These are phyloP conservation scores for Talaromyces sp. DNA, from an alignment of 2,329 filamentous ascomycete genomes.

Conservation along the genomic window DNA sequence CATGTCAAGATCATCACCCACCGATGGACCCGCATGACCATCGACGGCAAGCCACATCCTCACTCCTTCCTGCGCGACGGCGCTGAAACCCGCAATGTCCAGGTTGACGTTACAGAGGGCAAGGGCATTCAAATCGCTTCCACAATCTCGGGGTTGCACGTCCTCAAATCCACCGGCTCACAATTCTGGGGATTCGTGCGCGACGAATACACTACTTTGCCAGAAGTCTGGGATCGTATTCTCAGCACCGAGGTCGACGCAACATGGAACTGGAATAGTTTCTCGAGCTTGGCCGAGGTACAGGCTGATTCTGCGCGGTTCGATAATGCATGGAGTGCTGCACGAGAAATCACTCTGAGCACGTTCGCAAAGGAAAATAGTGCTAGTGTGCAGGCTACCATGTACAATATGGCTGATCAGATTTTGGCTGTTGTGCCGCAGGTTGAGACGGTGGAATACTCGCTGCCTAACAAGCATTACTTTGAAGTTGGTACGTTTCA, in stretches of 20 bases:
- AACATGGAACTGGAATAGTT: constrained; percentile 78
- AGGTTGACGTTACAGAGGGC: constrained; percentile 65
- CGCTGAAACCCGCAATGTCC: constrained; percentile 78
- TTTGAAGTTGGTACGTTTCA: constrained; percentile 70
- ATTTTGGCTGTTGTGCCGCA: constrained; percentile 74
- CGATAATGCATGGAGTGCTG: constrained; percentile 72
- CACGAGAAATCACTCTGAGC: constrained; percentile 82
- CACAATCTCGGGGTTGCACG: constrained; percentile 74
- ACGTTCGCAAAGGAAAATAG: constrained; percentile 87
- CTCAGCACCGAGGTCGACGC: constrained; percentile 89
- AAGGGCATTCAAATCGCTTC: constrained; percentile 73
- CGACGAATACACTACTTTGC: constrained; percentile 88
- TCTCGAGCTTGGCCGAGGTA: constrained; percentile 65
- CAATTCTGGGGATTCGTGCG: constrained; percentile 92
- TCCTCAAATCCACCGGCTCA: constrained; percentile 94
- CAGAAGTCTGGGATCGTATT: constrained; percentile 92
- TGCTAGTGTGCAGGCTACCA: constrained; percentile 91
- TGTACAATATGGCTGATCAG: constrained; percentile 96
- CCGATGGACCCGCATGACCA: constrained; percentile 83
- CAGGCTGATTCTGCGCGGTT: constrained; percentile 64
- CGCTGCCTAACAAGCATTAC: constrained; percentile 96
- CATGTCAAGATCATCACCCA: constrained; percentile 80
- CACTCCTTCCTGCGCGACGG: constrained; percentile 93
- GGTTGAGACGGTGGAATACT: constrained; percentile 72
- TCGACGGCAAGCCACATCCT: constrained; percentile 87